Conservation (phyloP, 805 yeast species). For the Hanseniaspora vineae region DNA sequence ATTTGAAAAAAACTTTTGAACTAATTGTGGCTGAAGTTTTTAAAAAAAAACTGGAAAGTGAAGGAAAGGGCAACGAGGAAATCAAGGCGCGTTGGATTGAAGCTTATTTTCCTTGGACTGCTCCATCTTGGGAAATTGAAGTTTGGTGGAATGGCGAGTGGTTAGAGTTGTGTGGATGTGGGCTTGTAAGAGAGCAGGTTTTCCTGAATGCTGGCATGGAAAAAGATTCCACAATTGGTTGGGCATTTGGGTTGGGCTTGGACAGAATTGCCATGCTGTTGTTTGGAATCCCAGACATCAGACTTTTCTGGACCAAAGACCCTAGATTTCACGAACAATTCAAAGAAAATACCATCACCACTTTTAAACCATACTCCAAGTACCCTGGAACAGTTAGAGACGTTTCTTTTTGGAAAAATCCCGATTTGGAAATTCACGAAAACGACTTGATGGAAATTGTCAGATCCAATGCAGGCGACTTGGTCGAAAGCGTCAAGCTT, state of each 20-base stretch:
- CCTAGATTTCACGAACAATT: conserved; percentile 69
- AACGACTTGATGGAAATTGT: conserved; percentile 93
- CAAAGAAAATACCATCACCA: conserved; percentile 44
- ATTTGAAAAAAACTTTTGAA: conserved; percentile 79
- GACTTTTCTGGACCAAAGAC: conserved; percentile 84
- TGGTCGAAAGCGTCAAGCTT: conserved; percentile 73
- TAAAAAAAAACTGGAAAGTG: conserved; percentile 25
- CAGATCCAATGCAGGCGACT: conserved; percentile 70
- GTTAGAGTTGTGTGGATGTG: conserved; percentile 96
- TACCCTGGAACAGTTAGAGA: conserved; percentile 82
- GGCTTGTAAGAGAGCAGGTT: conserved; percentile 72
- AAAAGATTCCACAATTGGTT: conserved; percentile 51
- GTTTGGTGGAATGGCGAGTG: conserved; percentile 98
- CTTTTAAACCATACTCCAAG: conserved; percentile 80
- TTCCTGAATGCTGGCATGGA: conserved; percentile 57
- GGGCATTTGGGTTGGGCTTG: conserved; percentile 97
- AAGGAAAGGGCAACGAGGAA: conserved; percentile 32
- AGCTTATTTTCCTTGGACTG: conserved; percentile 95
- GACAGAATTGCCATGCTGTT: conserved; percentile 93
- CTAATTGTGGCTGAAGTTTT: conserved; percentile 72
- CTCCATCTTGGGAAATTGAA: conserved; percentile 97
- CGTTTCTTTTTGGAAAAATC: conserved; percentile 73
- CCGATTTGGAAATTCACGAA: conserved; percentile 41
- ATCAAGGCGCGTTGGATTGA: conserved; percentile 87
- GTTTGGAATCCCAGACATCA: conserved; percentile 90